Evolutionary conservation across 495 filamentous ascomycete genomes (phyloP).

Genomic region (Podospora pseudopauciseta): DNA sequence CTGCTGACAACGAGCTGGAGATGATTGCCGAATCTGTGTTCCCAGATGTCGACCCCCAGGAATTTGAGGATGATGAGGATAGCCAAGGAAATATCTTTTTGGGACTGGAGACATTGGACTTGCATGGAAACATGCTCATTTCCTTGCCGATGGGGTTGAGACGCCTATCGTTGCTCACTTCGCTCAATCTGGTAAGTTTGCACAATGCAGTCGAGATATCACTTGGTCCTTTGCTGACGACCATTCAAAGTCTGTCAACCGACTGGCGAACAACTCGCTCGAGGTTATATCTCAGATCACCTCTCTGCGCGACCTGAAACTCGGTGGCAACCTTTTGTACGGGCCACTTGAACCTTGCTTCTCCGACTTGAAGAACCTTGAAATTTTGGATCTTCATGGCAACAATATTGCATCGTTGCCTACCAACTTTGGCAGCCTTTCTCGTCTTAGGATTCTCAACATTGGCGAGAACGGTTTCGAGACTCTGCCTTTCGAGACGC

Average conservation of each 20-base stretch:
- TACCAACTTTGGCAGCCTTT: conserved; percentile 57
- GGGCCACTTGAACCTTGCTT: conserved; percentile 60
- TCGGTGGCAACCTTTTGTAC: conserved; percentile 72
- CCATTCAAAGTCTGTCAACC: conserved; percentile 67
- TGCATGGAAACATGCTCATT: conserved; percentile 77
- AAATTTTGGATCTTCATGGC: conserved; percentile 73
- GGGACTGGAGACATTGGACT: conserved; percentile 74
- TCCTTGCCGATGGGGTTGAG: conserved; percentile 71
- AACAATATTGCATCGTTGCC: conserved; percentile 82
- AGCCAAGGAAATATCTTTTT: conserved; percentile 73
- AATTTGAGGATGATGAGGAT: conserved; percentile 57
- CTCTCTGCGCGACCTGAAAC: conserved; percentile 70
- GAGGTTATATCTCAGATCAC: conserved; percentile 67
- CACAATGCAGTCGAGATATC: not conserved
- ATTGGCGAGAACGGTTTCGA: conserved; percentile 70
- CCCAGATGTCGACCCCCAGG: conserved; percentile 62
- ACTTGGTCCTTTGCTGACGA: conserved; percentile 7
- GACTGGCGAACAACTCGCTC: conserved; percentile 64
- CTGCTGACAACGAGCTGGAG: conserved; percentile 87
- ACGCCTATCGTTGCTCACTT: conserved; percentile 66
- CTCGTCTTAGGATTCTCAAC: conserved; percentile 68
- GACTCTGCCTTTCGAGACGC: conserved; percentile 61
- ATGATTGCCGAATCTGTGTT: conserved; percentile 68
- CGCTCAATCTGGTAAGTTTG: conserved; percentile 70
- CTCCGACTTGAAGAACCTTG: conserved; percentile 59